Base-by-base conservation (phyloP, 2,329 filamentous ascomycete species). In the Dothistroma pini region DNA sequence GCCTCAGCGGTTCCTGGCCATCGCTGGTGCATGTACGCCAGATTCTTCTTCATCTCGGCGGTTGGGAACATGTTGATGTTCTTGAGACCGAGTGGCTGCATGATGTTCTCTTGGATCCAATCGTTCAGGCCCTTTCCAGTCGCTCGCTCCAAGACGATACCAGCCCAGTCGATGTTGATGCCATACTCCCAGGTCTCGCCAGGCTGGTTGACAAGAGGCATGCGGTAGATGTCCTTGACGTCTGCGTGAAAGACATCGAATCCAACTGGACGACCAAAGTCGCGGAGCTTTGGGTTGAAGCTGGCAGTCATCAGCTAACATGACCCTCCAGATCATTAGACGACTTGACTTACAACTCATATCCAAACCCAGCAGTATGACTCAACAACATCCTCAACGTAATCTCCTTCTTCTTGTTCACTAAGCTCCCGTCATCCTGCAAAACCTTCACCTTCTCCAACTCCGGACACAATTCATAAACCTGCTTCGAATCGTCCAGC, bases 141-240 rank as follows among this genome's bases (percentile, higher is more conserved):
- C 51, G 76, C 71, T 41, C 78, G 76, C 63, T 82, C 78, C 35
- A 82, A 72, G 12, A 78, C 70, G 31, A 81, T 75, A 44, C 80
- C 80, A 0, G 79, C 79, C 79, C 79, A 82, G 69, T 83, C 80
- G 56, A 81, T 76, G 63, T 75, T 77, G 57, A 77, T 75, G 62
- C 70, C 67, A 49, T 89, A 89, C 31, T 84, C 79, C 83, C 84
- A 89, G 2, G 76, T 76, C 25, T 81, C 79, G 0, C 86, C 86
- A 0, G 87, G 87, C 64, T 89, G 85, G 64, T 86, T 85, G 0
- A 88, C 71, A 16, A 90, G 72, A 0, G 86, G 83, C 59, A 74
- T 71, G 12, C 74, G 70, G 38, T 80, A 68, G 49, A 87, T 75
- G 25, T 84, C 85, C 34, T 60, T 59, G 48, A 64, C 68, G 6